phyloP scores from a whole-genome alignment of 2,329 filamentous ascomycete genomes.

The Trichoderma koningiopsis region DNA sequence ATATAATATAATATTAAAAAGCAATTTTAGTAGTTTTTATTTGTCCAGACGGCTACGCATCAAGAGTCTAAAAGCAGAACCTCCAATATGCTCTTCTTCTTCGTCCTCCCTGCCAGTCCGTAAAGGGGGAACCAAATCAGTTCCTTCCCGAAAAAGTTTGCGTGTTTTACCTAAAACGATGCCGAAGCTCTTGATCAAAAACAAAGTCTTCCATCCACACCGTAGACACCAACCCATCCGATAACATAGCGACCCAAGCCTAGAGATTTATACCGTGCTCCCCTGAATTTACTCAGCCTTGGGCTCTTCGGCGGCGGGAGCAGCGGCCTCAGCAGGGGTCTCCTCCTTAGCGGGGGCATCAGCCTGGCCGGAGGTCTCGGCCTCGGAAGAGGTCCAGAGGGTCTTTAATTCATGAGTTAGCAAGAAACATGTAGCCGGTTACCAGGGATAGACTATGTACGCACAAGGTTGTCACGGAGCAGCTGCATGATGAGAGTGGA shows the following conservation, averaged over 20 bases:
- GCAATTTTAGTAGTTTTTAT: constrained; percentile 55
- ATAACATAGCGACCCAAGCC: constrained; percentile 40
- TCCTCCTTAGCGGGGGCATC: constrained; percentile 49
- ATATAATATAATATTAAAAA: constrained; percentile 39
- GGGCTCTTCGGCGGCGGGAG: constrained; percentile 63
- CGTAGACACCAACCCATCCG: constrained; percentile 63
- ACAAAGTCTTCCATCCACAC: constrained; percentile 63
- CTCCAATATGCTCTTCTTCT: constrained; percentile 53
- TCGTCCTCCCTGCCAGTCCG: constrained; percentile 44
- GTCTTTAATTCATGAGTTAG: constrained; percentile 61
- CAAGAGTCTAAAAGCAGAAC: constrained; percentile 58
- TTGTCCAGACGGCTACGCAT: constrained; percentile 59
- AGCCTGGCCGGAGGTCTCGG: constrained; percentile 68
- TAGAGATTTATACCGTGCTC: constrained; percentile 34
- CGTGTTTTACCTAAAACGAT: constrained; percentile 50
- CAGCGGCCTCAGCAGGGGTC: constrained; percentile 59
- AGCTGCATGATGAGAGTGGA: constrained; percentile 99
- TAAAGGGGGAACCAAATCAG: constrained; percentile 40
- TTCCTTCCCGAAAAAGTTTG: constrained; percentile 43
- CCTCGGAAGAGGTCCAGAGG: constrained; percentile 98
- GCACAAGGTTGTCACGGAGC: constrained; percentile 91
- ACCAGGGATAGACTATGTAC: constrained; percentile 34
- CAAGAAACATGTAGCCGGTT: neutral
- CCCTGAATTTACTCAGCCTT: constrained; percentile 63
- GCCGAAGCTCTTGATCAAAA: constrained; percentile 52